phyloP scores from a whole-genome alignment of 2,329 filamentous ascomycete species.

The Colletotrichum horii region DNA sequence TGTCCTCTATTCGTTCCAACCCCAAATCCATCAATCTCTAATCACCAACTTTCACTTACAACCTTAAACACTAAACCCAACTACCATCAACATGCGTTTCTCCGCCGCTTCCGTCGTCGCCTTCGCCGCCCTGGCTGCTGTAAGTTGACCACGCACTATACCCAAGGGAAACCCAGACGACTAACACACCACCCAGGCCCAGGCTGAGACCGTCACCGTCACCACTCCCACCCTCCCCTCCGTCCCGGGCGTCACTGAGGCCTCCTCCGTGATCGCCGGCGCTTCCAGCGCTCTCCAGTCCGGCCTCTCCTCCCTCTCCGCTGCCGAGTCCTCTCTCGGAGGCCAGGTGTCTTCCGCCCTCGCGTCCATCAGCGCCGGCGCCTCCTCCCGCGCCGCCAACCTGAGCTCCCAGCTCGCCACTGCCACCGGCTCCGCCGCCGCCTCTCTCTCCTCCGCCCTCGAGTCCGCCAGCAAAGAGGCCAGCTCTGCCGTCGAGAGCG shows the following conservation, averaged over 20 bases:
- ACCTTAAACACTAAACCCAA: background rate
- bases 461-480: background rate
- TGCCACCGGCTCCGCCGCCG: constrained; percentile 5
- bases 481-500: constrained; percentile 17
- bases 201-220: constrained; percentile 24
- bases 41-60: background rate
- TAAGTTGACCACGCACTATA: constrained; percentile 18
- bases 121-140: constrained; percentile 36
- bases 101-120: constrained; percentile 39
- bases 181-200: constrained; percentile 2
- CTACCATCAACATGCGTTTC: constrained; percentile 46
- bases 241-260: constrained; percentile 20
- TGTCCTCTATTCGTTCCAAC: background rate
- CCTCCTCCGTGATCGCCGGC: background rate
- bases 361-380: background rate
- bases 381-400: constrained; percentile 20
- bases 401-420: constrained; percentile 31
- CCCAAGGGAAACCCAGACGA: background rate
- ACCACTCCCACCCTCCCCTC: constrained; percentile 14
- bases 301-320: constrained; percentile 25
- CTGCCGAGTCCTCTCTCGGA: constrained; percentile 27
- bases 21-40: background rate
- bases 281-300: background rate
- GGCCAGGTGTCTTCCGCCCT: constrained; percentile 21
- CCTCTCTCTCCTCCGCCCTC: constrained; percentile 21